Base-by-base conservation (phyloP, 2,329 filamentous ascomycete genomes). In the Tolypocladium ophioglossoides region DNA sequence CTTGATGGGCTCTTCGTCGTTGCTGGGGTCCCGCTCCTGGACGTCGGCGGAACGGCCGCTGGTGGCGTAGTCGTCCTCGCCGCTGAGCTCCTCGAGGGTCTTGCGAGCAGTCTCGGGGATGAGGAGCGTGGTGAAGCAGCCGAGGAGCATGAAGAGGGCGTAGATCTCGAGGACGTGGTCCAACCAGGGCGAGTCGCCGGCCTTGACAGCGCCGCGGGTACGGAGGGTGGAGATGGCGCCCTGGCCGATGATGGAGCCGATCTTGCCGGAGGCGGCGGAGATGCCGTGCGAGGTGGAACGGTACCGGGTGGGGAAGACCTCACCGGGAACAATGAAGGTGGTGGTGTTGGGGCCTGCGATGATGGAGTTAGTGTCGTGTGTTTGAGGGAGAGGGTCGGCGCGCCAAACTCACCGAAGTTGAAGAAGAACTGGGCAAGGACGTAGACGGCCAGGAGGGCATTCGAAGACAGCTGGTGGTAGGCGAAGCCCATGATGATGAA, bases 131-230 rank as follows among this genome's bases (percentile, higher is more conserved):
- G 85, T 87, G 65, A 86, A 77, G 70, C 81, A 74, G 54, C 87
- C 87, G 55, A 82, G 74, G 37, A 90, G 76, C 87, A 90, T 91
- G 76, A 91, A 90, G 32, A 88, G 75, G 7, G 86, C 85, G 64
- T 78, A 80, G 62, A 90, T 89, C 75, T 89, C 75, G 64, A 91
- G 81, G 41, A 90, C 86, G 68, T 90, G 86, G 71, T 89, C 78
- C 68, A 91, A 78, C 87, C 86, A 91, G 2, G 85, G 86, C 18
- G 67, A 63, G 0, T 63, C 59, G 57, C 73, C 71, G 2, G 52
- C 59, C 9, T 59, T 54, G 37, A 72, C 71, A 18, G 71, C 74
- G n/a, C 74, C 73, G 16, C 66, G 66, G 12, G 74, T 76, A 50
- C 78, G 72, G 18, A 83, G 74, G 14, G 74, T 77, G 2, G 78